Evolutionary conservation across 495 filamentous ascomycete genomes (phyloP).

Genomic region (Hypoxylon rickii): DNA sequence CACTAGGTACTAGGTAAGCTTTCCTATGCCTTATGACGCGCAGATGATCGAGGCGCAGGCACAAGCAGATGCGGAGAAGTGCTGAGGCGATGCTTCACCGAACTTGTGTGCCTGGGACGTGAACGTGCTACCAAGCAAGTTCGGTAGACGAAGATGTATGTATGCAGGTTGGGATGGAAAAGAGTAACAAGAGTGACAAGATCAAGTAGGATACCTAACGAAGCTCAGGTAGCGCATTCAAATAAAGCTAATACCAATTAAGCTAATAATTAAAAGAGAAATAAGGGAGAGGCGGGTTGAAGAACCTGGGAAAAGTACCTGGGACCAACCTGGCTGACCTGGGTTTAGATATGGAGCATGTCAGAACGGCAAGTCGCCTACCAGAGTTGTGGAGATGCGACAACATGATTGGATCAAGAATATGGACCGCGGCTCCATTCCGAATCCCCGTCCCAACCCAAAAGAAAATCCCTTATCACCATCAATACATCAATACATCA

Average conservation of each 20-base stretch:
- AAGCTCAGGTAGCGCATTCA: no score
- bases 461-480: background rate
- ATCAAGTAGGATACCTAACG: no score
- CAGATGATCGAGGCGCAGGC: constrained; percentile 31
- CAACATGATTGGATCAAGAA: constrained; percentile 25
- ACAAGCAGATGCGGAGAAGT: constrained; percentile 7
- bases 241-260: no score
- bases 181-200: constrained; percentile 6
- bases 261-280: constrained; percentile 16
- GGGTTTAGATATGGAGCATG: no score
- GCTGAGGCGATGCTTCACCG: constrained; percentile 28
- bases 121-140: no score
- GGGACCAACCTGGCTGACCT: no score
- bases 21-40: constrained; percentile 26
- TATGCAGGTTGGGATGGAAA: background rate
- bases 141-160: constrained; percentile 6
- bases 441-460: constrained; percentile 15
- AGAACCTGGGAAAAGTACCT: no score
- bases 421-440: constrained; percentile 13
- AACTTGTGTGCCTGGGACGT: constrained; percentile 2
- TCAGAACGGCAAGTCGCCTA: background rate
- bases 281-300: constrained; percentile 31
- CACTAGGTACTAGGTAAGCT: no score
- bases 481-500: background rate
- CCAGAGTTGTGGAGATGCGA: background rate